These are phyloP conservation scores for Penicillium oxalicum DNA, from an alignment of 2,329 filamentous ascomycete species.

Conservation along the genomic window DNA sequence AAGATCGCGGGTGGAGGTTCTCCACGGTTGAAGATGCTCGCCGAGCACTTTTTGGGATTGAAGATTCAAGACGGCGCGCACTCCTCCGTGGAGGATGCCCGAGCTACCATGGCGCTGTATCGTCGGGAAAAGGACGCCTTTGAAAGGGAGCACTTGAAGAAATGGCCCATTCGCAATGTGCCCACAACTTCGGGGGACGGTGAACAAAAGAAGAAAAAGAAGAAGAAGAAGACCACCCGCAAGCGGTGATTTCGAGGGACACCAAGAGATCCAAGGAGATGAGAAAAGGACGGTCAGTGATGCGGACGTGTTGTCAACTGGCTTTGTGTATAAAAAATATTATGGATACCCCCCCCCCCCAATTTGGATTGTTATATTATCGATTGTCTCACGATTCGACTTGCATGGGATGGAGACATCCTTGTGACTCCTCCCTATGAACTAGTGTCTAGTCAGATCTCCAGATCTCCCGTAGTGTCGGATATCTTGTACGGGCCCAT, in stretches of 20 bases:
- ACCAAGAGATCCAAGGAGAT: not conserved
- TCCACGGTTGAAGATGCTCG: slow-evolving; percentile 52
- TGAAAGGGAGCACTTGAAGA: slow-evolving; percentile 70
- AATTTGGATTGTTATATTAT: slow-evolving; percentile 9
- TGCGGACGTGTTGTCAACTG: not conserved
- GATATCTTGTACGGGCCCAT: no score
- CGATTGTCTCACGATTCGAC: no score
- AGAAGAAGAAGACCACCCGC: slow-evolving; percentile 43
- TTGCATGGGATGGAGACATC: no score
- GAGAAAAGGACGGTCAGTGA: not conserved
- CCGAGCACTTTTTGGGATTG: slow-evolving; percentile 52
- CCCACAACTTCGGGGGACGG: slow-evolving; percentile 30
- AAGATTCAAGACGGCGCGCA: slow-evolving; percentile 57
- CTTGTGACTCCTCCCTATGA: no score
- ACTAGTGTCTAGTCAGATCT: no score
- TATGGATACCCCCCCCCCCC: slow-evolving; percentile 20
- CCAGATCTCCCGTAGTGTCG: no score
- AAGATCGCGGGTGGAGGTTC: slow-evolving; percentile 49
- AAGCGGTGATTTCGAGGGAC: slow-evolving; percentile 32
- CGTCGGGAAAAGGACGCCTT: slow-evolving; percentile 76
- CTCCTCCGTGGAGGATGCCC: slow-evolving; percentile 67
- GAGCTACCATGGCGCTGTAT: slow-evolving; percentile 85
- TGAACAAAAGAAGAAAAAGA: slow-evolving; percentile 41
- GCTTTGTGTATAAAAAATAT: slow-evolving; percentile 8
- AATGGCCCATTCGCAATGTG: slow-evolving; percentile 47